Conservation (phyloP, 352 stramenopile genomes). For the Phytophthora megakarya region DNA sequence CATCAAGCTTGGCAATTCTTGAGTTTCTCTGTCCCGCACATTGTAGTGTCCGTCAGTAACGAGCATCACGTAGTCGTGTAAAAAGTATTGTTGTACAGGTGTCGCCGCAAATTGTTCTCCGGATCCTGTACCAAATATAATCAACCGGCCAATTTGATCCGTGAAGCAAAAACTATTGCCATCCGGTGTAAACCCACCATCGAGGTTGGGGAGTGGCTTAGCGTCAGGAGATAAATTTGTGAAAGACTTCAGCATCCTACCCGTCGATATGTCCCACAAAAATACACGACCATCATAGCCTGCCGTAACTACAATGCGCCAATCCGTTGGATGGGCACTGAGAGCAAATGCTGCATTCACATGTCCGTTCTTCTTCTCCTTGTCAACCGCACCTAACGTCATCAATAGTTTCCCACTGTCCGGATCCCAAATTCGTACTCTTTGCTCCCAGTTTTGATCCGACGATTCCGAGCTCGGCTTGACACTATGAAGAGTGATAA, state of each 20-base stretch:
- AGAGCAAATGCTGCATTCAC: constrained; percentile 84
- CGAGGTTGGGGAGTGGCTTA: constrained; percentile 72
- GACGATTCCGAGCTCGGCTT: constrained; percentile 58
- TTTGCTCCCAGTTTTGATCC: constrained; percentile 60
- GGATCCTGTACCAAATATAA: constrained; percentile 82
- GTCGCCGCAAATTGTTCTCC: constrained; percentile 61
- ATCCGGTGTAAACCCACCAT: constrained; percentile 73
- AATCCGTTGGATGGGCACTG: constrained; percentile 75
- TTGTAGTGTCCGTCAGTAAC: constrained; percentile 89
- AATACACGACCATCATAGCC: constrained; percentile 86
- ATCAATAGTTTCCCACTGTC: constrained; percentile 55
- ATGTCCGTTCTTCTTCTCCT: constrained; percentile 66
- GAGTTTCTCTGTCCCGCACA: constrained; percentile 87
- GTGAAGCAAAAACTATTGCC: constrained; percentile 79
- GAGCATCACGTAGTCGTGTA: constrained; percentile 90
- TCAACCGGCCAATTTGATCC: constrained; percentile 77
- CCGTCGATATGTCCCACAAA: constrained; percentile 83
- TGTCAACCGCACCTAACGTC: constrained; percentile 63
- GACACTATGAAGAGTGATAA: constrained; percentile 75
- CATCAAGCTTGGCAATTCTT: constrained; percentile 87
- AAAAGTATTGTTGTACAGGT: constrained; percentile 89
- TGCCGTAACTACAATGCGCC: constrained; percentile 76
- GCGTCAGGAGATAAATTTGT: constrained; percentile 60
- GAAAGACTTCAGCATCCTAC: constrained; percentile 66
- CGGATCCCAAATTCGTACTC: constrained; percentile 72